Percentiles rank a stretch among this genome's conserved stretches.
These are phyloP conservation scores for Tephrocybe sp. DNA, from an alignment of 768 basidiomycete species.

Conservation along the genomic window DNA sequence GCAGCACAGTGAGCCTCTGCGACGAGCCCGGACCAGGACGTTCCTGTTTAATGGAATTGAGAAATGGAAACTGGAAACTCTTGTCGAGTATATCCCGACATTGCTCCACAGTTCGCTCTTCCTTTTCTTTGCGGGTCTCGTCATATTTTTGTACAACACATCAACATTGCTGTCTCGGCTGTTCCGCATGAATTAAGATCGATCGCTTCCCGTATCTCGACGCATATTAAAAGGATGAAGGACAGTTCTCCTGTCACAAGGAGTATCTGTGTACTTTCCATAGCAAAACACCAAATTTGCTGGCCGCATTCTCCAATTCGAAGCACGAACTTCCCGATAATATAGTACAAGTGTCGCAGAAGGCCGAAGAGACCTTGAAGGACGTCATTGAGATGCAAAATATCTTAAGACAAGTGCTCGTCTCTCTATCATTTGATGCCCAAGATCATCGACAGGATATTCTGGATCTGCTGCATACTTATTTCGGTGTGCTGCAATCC, in stretches of 20 bases:
- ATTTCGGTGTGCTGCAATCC: not conserved
- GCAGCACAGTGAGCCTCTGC: not conserved
- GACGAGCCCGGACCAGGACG: conserved; percentile 1
- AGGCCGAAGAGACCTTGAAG: not conserved
- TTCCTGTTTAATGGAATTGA: not conserved
- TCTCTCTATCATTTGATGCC: not conserved
- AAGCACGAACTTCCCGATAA: not conserved
- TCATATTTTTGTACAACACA: not conserved
- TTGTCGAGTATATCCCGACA: conserved; percentile 1
- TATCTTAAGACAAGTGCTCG: not conserved
- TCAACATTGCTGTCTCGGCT: not conserved
- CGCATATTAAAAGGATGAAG: no score
- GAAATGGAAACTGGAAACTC: not conserved
- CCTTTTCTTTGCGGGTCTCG: conserved; percentile 7
- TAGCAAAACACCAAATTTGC: not conserved
- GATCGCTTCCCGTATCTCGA: no score
- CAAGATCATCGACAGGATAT: not conserved
- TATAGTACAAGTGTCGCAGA: not conserved
- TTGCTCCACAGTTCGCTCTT: conserved; percentile 3
- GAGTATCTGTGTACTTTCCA: not conserved
- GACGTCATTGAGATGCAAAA: not conserved
- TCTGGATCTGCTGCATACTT: not conserved
- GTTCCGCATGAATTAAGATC: no score
- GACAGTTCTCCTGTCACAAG: no score
- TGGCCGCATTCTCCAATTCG: not conserved